Base-by-base conservation (phyloP, 148 eudicot species). In the Nyssa sinensis region DNA sequence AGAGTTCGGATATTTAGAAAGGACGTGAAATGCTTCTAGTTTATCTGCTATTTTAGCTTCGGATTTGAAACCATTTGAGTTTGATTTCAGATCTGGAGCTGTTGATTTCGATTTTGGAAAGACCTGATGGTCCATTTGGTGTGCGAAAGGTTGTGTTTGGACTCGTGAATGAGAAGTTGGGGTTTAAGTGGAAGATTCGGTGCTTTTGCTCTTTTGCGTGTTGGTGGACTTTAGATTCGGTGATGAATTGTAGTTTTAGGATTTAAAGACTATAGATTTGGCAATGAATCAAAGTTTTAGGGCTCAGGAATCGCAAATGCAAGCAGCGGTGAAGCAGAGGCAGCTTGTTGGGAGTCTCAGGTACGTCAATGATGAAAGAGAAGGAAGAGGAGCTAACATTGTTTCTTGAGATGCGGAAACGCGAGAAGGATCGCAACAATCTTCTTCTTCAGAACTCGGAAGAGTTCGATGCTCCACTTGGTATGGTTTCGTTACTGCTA, bases 281-380 rank as follows among this genome's bases (percentile, higher is more conserved):
- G 80, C 66, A 79, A 94, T 92, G 97, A 94, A 94, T 92, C 84
- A 94, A 67, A 94, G 96, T 84, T 92, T 84, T 82, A 80, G 96
- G 81, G 94, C 91, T 32, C 74, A 80, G 69, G 97, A 94, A 49
- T 77, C 88, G 79, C 84, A 81, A 88, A 90, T 88, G 89, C 88
- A 67, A 44, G 65, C 83, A 82, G 72, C 86, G 29, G 74, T 83
- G 66, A 79, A 78, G 80, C 87, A 83, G 72, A 80, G 91, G 74
- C 86, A 80, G 62, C 88, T 79, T 67, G 60, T 81, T 55, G 89
- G 83, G 83, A 77, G 92, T 82, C 28, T 83, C 41, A 84, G 86
- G 80, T n/a, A 71, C 81, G 37, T 78, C 89, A 66, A 75, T 59
- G 73, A 79, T 84, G 81, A 88, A 80, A 82, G 97, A 94, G 76